Base-by-base conservation (phyloP, 176 grass and related monocot genomes). In the Carex parvula region DNA sequence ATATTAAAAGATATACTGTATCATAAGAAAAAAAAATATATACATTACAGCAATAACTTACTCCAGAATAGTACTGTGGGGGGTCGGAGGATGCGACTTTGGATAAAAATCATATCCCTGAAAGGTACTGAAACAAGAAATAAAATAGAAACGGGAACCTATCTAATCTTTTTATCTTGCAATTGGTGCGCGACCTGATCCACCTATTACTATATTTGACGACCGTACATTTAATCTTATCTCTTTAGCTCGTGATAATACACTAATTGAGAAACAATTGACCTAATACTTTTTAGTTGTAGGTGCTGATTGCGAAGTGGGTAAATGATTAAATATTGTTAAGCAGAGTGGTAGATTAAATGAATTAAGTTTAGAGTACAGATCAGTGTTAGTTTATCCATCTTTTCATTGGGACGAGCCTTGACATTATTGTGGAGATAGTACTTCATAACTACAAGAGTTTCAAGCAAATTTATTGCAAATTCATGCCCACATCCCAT, bases 271-370 rank as follows among this genome's bases (percentile, higher is more conserved):
- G 26, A 29, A 76, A 16, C 22, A 30, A 76, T 77, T 77, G 73
- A 77, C 73, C 41, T 16, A 77, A 77, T 32, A 17, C 39, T 44
- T 8, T 44, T 7, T 44, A 44, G 42, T n/a, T 10, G 22, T 74
- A 76, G 72, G 50, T 56, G n/a, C n/a, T n/a, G 73, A 77, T 77
- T 77, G 24, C 5, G 13, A 55, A 56, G 72, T 76, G 72, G 72
- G 48, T 56, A n/a, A n/a, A 55, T 22, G 17, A 75, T 54, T 75
- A 54, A 29, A 75, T 20, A 46, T 41, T 71, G 37, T 71, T 21
- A 21, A 46, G 69, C 9, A 22, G 3, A 46, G n/a, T 48, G 69
- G 35, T 41, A 39, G 0, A 41, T 16, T 16, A 39, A 39, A 39
- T 39, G 6, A 69, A 35, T 37, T 42, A 74, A 26, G 46, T 15